Evolutionary conservation across 2,329 filamentous ascomycete genomes (phyloP), one percentile per base, ranked within the genome.

Genomic region (Venturia nashicola): DNA sequence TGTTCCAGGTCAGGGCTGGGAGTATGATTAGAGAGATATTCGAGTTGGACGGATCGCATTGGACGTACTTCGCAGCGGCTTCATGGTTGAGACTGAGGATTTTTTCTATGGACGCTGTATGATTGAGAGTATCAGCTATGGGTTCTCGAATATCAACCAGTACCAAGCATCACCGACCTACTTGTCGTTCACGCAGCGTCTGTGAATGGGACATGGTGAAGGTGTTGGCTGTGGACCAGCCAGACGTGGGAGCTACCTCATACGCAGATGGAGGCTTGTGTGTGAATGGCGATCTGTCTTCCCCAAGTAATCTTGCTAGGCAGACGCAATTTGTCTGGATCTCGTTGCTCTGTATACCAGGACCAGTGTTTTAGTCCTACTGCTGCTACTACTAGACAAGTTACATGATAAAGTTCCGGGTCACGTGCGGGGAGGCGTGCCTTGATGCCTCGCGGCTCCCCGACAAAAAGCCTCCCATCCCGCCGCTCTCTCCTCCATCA

Each of bases 21-120:
- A 76, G 70, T n/a, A 36, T 6, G 51, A 57, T 57, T 57, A 57
- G 51, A 57, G 32, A 57, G 16, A 12, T n/a, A 36, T n/a, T 57
- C 32, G 51, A 65, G 16, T 51, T 12, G 48, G 11, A 27, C 3
- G 14, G 14, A 44, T 54, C 61, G 61, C 34, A 48, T 40, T 54
- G 42, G 61, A 61, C 39, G 39, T 42, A 60, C 46, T 62, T 62
- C 81, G 75, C 72, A 78, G 82, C 66, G 77, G 51, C 74, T 44
- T 84, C 82, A 71, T 94, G 87, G 77, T 99, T 99, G 69, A 99
- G 81, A 75, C 97, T 97, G 69, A 99, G 85, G 71, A 99, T 91
- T 77, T 91, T 93, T 79, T 96, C 91, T 71, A 99, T 91, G 20
- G 93, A 93, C 61, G 88, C 92, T 96, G 68, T 34, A 23, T 40